Base-by-base conservation (phyloP, 1,284 basidiomycete genomes). In the Melampsora larici-populina region DNA sequence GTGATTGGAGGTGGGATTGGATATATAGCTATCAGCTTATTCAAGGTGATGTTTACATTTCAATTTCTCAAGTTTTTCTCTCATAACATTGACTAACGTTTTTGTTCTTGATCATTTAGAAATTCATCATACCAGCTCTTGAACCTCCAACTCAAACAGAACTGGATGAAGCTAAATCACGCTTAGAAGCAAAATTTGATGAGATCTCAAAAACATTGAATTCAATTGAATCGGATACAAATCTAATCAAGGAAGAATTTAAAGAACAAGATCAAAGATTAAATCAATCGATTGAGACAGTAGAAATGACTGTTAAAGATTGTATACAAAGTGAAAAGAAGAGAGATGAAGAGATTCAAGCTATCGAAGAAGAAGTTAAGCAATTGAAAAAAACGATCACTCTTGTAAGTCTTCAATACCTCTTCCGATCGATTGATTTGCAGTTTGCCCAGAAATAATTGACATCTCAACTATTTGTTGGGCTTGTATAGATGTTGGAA, bases 121-220 rank as follows among this genome's bases (percentile, higher is more conserved):
- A 75, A 67, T 75, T 51, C 43, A 48, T 75, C 17, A 1, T 67
- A 40, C 72, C 72, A 33, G 63, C 72, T 46, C 55, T 75, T 46
- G 67, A 60, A 58, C 72, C 72, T 15, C 72, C 72, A 13, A 67
- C 63, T 40, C 72, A 75, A 68, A 67, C 72, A 33, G 48, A 75
- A 65, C 72, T 75, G 11, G 64, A 75, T 64, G 64, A 75, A 60
- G 72, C 72, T 18, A 63, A 75, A 46, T 24, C 48, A n/a, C 33
- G 64, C 48, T 64, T 75, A 21, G 72, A 75, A 60, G 46, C 66
- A 33, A 75, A 75, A 46, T 75, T 66, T n/a, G 72, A 75, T 58
- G 48, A 75, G 24, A 36, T 60, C 17, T 33, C 63, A 26, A 49
- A 31, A 43, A 67, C 67, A 46, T 65, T 75, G 17, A 63, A 75